Evolutionary conservation across 768 basidiomycete genomes (phyloP).

Genomic region (Pleurotus sapidus): DNA sequence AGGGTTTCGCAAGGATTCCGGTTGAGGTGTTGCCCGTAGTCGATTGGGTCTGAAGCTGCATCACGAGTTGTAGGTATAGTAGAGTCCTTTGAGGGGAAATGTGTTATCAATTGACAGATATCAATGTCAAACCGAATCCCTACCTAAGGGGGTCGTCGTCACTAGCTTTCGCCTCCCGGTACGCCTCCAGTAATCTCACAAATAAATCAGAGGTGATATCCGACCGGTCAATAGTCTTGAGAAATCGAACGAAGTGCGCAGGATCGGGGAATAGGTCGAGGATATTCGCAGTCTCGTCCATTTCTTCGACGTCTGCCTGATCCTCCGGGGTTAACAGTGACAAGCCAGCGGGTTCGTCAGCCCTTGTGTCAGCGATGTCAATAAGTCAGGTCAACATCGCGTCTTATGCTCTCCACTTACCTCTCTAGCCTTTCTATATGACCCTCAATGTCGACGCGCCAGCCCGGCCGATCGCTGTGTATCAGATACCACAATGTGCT

Average conservation of each 20-base stretch:
- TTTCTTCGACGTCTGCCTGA: slow-evolving; percentile 35
- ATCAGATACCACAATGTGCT: slow-evolving; percentile 60
- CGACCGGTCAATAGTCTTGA: slow-evolving; percentile 62
- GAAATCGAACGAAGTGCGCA: slow-evolving; percentile 56
- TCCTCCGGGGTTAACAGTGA: slow-evolving; percentile 54
- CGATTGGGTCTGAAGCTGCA: slow-evolving; percentile 76
- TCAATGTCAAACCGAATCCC: slow-evolving; percentile 5
- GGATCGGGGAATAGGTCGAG: slow-evolving; percentile 79
- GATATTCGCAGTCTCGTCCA: slow-evolving; percentile 50
- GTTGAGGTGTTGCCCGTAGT: slow-evolving; percentile 50
- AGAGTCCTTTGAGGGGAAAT: slow-evolving; percentile 46
- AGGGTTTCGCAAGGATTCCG: slow-evolving; percentile 60
- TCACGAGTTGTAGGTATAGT: slow-evolving; percentile 74
- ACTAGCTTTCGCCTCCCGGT: slow-evolving; percentile 44
- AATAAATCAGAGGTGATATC: slow-evolving; percentile 77
- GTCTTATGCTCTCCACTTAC: slow-evolving; percentile 32
- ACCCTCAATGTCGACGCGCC: slow-evolving; percentile 58
- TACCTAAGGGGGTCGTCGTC: slow-evolving; percentile 55
- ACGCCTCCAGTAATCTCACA: slow-evolving; percentile 67
- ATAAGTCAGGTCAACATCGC: background rate
- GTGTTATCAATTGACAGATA: background rate
- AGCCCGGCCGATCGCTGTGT: slow-evolving; percentile 43
- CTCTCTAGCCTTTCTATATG: slow-evolving; percentile 37
- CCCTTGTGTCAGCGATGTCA: slow-evolving; percentile 15
- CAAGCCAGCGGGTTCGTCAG: slow-evolving; percentile 23